Evolutionary conservation across 164 flowering plant species (phyloP), one percentile per base, ranked within the genome.

Genomic region (Warburgia ugandensis): DNA sequence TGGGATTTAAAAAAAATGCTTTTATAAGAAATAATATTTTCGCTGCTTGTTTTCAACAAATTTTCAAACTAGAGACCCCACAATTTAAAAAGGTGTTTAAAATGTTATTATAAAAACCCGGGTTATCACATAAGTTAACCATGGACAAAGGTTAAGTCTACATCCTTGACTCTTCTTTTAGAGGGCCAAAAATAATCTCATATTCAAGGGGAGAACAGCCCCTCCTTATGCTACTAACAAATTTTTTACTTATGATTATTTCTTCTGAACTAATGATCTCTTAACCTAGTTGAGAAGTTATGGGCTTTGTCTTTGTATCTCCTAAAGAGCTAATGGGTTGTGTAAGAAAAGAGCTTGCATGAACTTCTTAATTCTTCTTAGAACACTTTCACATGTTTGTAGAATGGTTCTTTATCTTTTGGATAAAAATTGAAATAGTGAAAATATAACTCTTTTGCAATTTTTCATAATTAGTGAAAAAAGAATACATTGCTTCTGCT

Each of bases 401-500:
- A 66, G 50, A 85, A 79, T 70, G 91, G 94, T 76, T 79, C 86
- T 67, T 66, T 73, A 52, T 83, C 89, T 62, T 77, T 89, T 64
- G 71, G 65, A 73, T 76, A 84, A 79, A 89, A 89, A 88, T 88
- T 88, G 85, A 85, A 81, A n/a, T n/a, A n/a, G n/a, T 74, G 79
- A 62, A 53, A 67, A 60, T 55, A 80, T 78, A 84, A 77, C 88
- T 94, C 96, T n/a, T n/a, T n/a, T n/a, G 84, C 83, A 67, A 70
- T 77, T 61, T 29, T 48, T 30, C 6, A 12, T 17, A 2, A 9
- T 21, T n/a, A n/a, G n/a, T n/a, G n/a, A n/a, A n/a, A n/a, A n/a
- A n/a, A n/a, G n/a, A n/a, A n/a, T n/a, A n/a, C n/a, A n/a, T n/a
- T n/a, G n/a, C n/a, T n/a, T n/a, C n/a, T n/a, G n/a, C n/a, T n/a